Evolutionary conservation across 148 eudicot genomes (phyloP).

Genomic region (Cornus kousa): DNA sequence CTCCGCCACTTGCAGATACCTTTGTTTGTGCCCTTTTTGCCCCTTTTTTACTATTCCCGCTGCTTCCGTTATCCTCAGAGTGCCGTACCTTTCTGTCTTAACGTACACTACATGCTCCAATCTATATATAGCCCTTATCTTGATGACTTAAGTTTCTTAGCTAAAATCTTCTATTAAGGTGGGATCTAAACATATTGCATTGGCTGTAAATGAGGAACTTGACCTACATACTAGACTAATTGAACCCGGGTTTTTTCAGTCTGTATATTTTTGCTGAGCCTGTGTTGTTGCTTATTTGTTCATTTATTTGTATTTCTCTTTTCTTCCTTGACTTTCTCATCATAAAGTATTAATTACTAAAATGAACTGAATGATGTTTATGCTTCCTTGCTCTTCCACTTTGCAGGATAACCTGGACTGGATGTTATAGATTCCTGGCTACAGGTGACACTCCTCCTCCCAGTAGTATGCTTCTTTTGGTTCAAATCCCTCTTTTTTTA

Average conservation of each 20-base stretch:
- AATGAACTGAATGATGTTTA: background rate
- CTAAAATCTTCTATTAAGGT: too few relatives aligned
- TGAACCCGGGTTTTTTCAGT: conserved; percentile 31
- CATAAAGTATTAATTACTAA: background rate
- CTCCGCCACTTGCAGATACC: too few relatives aligned
- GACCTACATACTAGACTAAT: conserved; percentile 75
- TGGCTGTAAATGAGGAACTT: conserved; percentile 95
- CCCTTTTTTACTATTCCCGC: too few relatives aligned
- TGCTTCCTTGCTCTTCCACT: conserved; percentile 3
- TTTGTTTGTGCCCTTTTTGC: too few relatives aligned
- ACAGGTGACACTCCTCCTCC: conserved; percentile 48
- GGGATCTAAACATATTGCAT: conserved; percentile 67
- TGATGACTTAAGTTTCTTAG: too few relatives aligned
- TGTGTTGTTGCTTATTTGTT: background rate
- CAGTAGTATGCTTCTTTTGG: background rate
- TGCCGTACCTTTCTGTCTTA: too few relatives aligned
- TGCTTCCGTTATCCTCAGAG: too few relatives aligned
- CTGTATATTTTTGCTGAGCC: too few relatives aligned
- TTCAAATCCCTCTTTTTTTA: background rate
- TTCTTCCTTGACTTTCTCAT: background rate
- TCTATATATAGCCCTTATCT: too few relatives aligned
- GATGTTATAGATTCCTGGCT: conserved; percentile 71
- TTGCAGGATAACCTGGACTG: conserved; percentile 81
- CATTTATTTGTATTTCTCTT: background rate
- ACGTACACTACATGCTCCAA: too few relatives aligned